phyloP scores from a whole-genome alignment of 768 basidiomycete genomes.

The Amanita muscaria region DNA sequence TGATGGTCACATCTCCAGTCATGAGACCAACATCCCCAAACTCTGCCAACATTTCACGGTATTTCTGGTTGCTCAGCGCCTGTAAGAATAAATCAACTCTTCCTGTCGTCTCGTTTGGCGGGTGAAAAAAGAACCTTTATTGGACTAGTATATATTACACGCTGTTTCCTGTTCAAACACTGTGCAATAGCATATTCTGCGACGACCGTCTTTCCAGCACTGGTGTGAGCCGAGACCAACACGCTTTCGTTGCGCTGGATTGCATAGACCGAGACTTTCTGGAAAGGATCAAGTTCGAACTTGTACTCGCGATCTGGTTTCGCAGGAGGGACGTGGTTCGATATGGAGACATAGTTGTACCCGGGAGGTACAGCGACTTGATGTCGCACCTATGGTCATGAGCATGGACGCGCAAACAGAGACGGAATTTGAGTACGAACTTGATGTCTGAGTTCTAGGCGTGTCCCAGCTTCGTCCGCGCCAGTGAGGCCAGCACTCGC shows the following conservation, averaged over 20 bases:
- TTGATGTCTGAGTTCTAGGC: constrained; percentile 77
- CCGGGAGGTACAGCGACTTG: constrained; percentile 94
- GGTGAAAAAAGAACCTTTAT: constrained; percentile 66
- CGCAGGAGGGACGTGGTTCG: constrained; percentile 81
- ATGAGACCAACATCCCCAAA: constrained; percentile 98
- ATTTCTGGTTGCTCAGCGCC: constrained; percentile 99
- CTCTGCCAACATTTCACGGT: constrained; percentile 93
- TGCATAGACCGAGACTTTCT: constrained; percentile 86
- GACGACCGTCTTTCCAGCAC: constrained; percentile 98
- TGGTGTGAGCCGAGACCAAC: constrained; percentile 96
- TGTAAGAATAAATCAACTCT: constrained; percentile 25
- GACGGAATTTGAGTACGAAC: constrained; percentile 25
- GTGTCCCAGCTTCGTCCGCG: constrained; percentile 50
- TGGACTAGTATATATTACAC: constrained; percentile 98
- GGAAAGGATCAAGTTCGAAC: constrained; percentile 96
- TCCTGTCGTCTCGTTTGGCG: neutral
- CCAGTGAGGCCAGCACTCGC: constrained; percentile 84
- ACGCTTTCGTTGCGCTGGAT: constrained; percentile 98
- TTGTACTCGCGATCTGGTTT: constrained; percentile 92
- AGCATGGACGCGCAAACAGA: neutral
- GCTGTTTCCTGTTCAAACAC: constrained; percentile 85
- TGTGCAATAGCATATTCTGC: constrained; percentile 99
- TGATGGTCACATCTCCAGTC: constrained; percentile 99
- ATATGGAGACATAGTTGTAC: constrained; percentile 86
- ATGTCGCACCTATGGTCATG: constrained; percentile 63